Evolutionary conservation across 2,329 filamentous ascomycete genomes (phyloP).

Genomic region (Fusarium chuoi): DNA sequence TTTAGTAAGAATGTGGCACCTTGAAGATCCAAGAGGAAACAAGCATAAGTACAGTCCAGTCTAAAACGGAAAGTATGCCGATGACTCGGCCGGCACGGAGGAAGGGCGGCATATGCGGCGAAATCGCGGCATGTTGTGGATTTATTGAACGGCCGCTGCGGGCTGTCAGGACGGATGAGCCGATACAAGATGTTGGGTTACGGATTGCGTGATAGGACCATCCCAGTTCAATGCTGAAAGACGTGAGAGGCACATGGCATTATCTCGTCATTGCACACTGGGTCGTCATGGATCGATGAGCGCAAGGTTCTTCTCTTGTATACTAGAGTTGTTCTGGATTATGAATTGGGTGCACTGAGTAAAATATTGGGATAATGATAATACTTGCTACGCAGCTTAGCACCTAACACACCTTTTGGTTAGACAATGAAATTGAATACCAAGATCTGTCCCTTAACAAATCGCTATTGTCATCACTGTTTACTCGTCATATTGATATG

Average conservation of each 20-base stretch:
- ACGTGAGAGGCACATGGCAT: constrained; percentile 21
- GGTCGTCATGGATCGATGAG: constrained; percentile 1
- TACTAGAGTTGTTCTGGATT: constrained; percentile 20
- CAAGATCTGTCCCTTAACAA: neutral
- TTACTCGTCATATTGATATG: neutral
- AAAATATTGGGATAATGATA: constrained; percentile 30
- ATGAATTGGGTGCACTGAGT: constrained; percentile 11
- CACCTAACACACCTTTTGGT: constrained; percentile 12
- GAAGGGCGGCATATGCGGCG: constrained; percentile 40
- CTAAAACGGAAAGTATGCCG: constrained; percentile 29
- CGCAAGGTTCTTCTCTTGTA: constrained; percentile 14
- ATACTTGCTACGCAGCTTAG: constrained; percentile 21
- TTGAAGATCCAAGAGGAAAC: constrained; percentile 10
- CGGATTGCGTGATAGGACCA: constrained; percentile 42
- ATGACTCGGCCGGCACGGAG: constrained; percentile 35
- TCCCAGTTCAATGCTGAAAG: constrained; percentile 26
- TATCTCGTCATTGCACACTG: constrained; percentile 12
- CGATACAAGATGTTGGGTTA: constrained; percentile 24
- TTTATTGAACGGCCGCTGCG: constrained; percentile 12
- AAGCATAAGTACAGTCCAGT: constrained; percentile 27
- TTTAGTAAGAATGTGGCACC: constrained; percentile 1
- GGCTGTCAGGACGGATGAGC: constrained; percentile 33
- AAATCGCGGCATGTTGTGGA: constrained; percentile 40
- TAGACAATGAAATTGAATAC: constrained; percentile 16
- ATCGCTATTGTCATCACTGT: neutral